Evolutionary conservation across 371 early-diverging fungal genomes (phyloP), one percentile per base, ranked within the genome.

Genomic region (Lichtheimia hyalospora): DNA sequence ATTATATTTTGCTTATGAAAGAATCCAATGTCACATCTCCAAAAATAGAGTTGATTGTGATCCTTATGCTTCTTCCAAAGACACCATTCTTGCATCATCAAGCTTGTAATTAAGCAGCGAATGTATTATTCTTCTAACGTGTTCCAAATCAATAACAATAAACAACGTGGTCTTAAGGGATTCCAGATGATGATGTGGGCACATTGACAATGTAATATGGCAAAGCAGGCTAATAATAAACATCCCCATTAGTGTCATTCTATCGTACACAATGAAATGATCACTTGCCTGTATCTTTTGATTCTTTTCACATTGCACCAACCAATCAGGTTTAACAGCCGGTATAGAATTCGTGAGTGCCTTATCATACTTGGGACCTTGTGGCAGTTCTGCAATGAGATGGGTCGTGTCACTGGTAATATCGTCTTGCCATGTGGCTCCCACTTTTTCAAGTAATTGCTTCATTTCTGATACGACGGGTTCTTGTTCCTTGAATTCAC

Each of bases 331-430:
- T 54, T 88, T 92, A 24, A 96, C 96, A 60, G 94, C 83, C 12
- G 98, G 96, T 71, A 96, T 93, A 67, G 92, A 95, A 73, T 84
- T 84, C 57, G 87, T 89, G 61, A 90, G 64, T 0, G 98, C 96
- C n/a, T 82, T 79, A 52, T 95, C 94, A 70, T 92, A 96, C 54
- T 91, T 92, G 24, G 87, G 69, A 20, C 96, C 96, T 16, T 89
- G 85, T 28, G 92, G 89, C 55, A 86, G 73, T 51, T 92, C 88
- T 62, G 94, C 92, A 43, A 98, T 68, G 58, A 98, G 66, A 74
- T 98, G 97, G 3, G 98, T 98, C 58, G 93, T 93, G 57, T 93
- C 94, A 16, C 85, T 79, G n/a, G 88, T 84, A 40, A 96, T 86
- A 13, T 89, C 84, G 16, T 94, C 93, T 13, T 93, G 84, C 87